phyloP scores from a whole-genome alignment of 2,329 filamentous ascomycete species.

The Colletotrichum sp. region DNA sequence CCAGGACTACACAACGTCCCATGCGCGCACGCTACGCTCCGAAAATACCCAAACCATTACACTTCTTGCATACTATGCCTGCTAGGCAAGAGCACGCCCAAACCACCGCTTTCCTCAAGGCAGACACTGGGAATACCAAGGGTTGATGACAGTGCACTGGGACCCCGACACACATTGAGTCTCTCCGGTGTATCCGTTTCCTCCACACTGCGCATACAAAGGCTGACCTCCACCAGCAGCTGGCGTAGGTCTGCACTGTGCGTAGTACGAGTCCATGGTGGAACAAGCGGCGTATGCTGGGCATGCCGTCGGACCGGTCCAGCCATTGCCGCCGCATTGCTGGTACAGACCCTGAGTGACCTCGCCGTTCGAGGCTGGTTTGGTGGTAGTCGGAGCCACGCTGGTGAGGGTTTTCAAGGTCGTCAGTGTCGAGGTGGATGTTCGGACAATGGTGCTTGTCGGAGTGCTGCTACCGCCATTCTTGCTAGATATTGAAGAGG shows the following conservation, averaged over 20 bases:
- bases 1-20: neutral
- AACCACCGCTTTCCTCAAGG: neutral
- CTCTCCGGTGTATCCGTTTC: neutral
- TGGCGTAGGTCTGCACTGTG: conserved; percentile 1
- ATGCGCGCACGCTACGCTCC: neutral
- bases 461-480: neutral
- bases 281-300: neutral
- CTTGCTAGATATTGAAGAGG: neutral
- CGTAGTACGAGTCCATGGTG: neutral
- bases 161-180: conserved; percentile 2
- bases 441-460: neutral
- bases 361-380: neutral
- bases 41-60: neutral
- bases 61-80: neutral
- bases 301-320: neutral
- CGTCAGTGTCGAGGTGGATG: neutral
- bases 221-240: neutral
- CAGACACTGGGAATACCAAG: conserved; percentile 12
- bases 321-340: conserved; percentile 3
- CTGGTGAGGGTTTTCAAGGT: neutral
- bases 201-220: conserved; percentile 8
- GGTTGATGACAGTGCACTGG: neutral
- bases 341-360: neutral
- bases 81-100: neutral
- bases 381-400: neutral